A percentile compares a stretch with the other conserved stretches of the same genome.
phyloP scores from a whole-genome alignment of 1,284 basidiomycete genomes.

The Trametes pubescens region DNA sequence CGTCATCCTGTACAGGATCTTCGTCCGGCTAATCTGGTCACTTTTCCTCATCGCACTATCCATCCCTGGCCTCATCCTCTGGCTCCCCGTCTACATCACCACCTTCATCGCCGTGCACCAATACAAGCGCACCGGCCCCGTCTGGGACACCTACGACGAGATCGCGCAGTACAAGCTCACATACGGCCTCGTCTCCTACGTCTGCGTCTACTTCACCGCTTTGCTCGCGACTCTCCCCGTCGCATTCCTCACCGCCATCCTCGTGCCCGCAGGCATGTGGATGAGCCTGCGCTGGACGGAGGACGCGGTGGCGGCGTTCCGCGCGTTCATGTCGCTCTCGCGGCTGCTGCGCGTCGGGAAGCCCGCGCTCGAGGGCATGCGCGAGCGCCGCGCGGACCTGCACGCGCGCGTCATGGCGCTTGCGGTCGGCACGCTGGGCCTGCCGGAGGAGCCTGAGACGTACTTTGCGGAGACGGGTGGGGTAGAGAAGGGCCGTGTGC shows the following conservation, averaged over 20 bases:
- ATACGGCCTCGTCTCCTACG: constrained; percentile 77
- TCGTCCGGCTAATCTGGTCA: constrained; percentile 70
- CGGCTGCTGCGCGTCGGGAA: constrained; percentile 73
- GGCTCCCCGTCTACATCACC: constrained; percentile 78
- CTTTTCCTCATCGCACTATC: constrained; percentile 74
- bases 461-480: constrained; percentile 66
- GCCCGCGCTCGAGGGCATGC: constrained; percentile 59
- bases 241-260: constrained; percentile 58
- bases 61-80: constrained; percentile 81
- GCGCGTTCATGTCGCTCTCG: constrained; percentile 70
- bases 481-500: constrained; percentile 72
- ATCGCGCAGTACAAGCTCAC: constrained; percentile 90
- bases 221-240: constrained; percentile 68
- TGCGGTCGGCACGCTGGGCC: constrained; percentile 64
- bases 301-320: constrained; percentile 79
- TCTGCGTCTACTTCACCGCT: constrained; percentile 66
- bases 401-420: constrained; percentile 70
- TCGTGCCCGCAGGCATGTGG: constrained; percentile 84
- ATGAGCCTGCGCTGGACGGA: constrained; percentile 87
- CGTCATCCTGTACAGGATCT: constrained; percentile 67
- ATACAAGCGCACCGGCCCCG: constrained; percentile 79
- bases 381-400: constrained; percentile 60
- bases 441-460: constrained; percentile 74
- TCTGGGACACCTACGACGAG: constrained; percentile 86
- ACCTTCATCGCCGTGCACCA: constrained; percentile 71